Conservation (phyloP, 306 rosid genomes). For the Arachis stenosperma region DNA sequence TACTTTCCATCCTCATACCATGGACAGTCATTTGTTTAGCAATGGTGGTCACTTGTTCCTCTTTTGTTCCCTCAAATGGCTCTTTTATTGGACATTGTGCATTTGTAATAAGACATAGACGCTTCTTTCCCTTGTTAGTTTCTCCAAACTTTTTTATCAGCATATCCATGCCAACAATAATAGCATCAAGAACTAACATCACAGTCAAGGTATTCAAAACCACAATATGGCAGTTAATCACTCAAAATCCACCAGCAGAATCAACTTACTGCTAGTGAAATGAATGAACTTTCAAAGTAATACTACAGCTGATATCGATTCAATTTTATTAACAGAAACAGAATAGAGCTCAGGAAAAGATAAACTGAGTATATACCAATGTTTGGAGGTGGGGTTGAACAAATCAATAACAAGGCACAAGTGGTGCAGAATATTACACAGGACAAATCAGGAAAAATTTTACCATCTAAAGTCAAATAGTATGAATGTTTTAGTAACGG, state of each 20-base stretch:
- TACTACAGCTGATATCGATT: background rate
- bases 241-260: background rate
- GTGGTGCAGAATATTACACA: constrained; percentile 11
- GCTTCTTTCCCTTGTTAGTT: constrained; percentile 79
- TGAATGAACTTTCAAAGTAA: constrained; percentile 4
- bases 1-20: constrained; percentile 86
- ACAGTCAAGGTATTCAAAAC: constrained; percentile 65
- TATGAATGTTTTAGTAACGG: constrained; percentile 6
- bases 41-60: constrained; percentile 74
- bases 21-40: constrained; percentile 72
- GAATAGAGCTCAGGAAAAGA: constrained; percentile 11
- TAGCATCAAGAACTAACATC: constrained; percentile 82
- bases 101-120: constrained; percentile 80
- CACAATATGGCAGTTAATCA: constrained; percentile 19
- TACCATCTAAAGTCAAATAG: constrained; percentile 9
- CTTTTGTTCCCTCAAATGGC: constrained; percentile 80
- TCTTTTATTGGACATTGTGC: constrained; percentile 72
- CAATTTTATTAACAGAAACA: constrained; percentile 12
- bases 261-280: constrained; percentile 30
- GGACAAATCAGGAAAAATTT: background rate
- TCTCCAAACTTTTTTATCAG: constrained; percentile 78
- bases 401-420: background rate
- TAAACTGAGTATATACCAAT: background rate
- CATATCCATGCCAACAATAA: constrained; percentile 94
- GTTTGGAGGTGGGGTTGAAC: too few species aligned